Evolutionary conservation across 2,329 filamentous ascomycete species (phyloP).

Genomic region (Simplicillium aogashimaense): DNA sequence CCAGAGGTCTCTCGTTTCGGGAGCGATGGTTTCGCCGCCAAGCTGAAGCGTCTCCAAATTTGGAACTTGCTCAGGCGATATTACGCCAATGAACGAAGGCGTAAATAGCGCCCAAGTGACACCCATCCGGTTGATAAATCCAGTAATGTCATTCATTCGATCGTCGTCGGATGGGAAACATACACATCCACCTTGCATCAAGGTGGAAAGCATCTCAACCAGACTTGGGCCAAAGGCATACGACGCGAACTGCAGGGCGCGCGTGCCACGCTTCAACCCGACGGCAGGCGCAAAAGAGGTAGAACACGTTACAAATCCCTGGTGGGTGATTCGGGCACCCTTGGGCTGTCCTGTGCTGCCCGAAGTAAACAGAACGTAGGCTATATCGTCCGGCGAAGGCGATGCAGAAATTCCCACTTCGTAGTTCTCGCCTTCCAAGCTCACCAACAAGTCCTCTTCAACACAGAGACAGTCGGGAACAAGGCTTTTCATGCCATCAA

Average conservation of each 20-base stretch:
- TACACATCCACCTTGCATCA: conserved; percentile 8
- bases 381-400: background rate
- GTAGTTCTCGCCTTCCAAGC: background rate
- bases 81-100: conserved; percentile 7
- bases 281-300: background rate
- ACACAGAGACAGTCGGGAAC: background rate
- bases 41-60: conserved; percentile 1
- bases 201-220: conserved; percentile 6
- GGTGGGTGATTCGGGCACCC: background rate
- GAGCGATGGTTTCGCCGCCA: conserved; percentile 5
- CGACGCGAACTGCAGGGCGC: conserved; percentile 9
- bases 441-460: background rate
- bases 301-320: background rate
- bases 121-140: conserved; percentile 6
- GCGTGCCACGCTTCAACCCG: background rate
- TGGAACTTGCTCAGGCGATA: conserved; percentile 3
- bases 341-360: background rate
- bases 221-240: conserved; percentile 11
- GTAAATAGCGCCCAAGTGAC: conserved; percentile 10
- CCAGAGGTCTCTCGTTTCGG: conserved; percentile 10
- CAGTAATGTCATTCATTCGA: conserved; percentile 11
- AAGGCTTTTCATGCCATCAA: background rate
- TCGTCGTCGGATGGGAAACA: conserved; percentile 13
- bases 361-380: background rate
- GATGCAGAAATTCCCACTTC: background rate